These are phyloP conservation scores for Alternaria sp. DNA, from an alignment of 2,329 filamentous ascomycete genomes.

Conservation along the genomic window DNA sequence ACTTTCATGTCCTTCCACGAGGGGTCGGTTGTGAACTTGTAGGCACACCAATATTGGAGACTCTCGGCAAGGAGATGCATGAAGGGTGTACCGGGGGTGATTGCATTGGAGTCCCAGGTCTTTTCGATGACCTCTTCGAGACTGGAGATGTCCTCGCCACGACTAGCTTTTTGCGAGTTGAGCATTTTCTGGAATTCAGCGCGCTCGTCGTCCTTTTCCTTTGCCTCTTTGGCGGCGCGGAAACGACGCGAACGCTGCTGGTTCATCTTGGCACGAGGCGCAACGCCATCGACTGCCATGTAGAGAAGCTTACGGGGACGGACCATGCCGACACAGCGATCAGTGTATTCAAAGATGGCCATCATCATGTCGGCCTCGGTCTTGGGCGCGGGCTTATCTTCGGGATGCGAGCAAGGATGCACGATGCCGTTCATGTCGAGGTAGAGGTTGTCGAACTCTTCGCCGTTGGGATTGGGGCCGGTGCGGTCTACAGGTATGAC, in stretches of 20 bases:
- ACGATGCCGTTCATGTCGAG: slow-evolving; percentile 99
- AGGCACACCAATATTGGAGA: slow-evolving; percentile 94
- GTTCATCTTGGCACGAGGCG: slow-evolving; percentile 98
- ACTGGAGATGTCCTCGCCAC: slow-evolving; percentile 61
- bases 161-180: slow-evolving; percentile 70
- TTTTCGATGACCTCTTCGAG: slow-evolving; percentile 76
- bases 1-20: slow-evolving; percentile 92
- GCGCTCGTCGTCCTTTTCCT: slow-evolving; percentile 92
- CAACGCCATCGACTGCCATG: slow-evolving; percentile 98
- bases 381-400: slow-evolving; percentile 86
- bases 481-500: slow-evolving; percentile 85
- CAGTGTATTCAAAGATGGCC: slow-evolving; percentile 98
- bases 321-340: slow-evolving; percentile 98
- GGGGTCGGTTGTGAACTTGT: slow-evolving; percentile 96
- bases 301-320: slow-evolving; percentile 93
- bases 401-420: slow-evolving; percentile 96
- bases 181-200: slow-evolving; percentile 85
- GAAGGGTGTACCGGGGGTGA: slow-evolving; percentile 96
- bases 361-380: slow-evolving; percentile 99
- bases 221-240: slow-evolving; percentile 89
- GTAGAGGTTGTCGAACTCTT: slow-evolving; percentile 97
- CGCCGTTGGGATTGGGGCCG: slow-evolving; percentile 89
- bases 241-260: slow-evolving; percentile 97
- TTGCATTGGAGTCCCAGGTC: slow-evolving; percentile 87
- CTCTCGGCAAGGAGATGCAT: slow-evolving; percentile 94